Evolutionary conservation across 805 yeast species (phyloP), one percentile per base, ranked within the genome.

Genomic region (Candida stauntonica): DNA sequence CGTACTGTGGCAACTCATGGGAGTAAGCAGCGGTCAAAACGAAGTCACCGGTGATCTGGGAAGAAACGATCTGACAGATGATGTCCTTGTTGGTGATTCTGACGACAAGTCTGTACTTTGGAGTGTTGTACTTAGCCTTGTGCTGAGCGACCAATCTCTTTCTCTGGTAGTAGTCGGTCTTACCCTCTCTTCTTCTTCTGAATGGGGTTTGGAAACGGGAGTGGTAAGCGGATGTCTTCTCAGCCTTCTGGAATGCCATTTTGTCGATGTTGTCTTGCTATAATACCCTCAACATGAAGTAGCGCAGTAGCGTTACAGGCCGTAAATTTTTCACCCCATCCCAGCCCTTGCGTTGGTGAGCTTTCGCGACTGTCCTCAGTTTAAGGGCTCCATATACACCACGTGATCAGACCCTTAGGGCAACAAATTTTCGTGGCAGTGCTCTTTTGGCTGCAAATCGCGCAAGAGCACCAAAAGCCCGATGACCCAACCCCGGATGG

Each of bases 121-220:
- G 99, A 67, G 96, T 70, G 84, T 80, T 82, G 94, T 93, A 93
- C 81, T 93, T 93, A 70, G 96, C 96, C 89, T 93, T 93, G 93
- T 91, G 96, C 79, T 93, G 99, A 64, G 97, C 79, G 66, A 93
- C 93, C 68, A 93, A 79, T 79, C 98, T 88, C 95, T 93, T 93
- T 83, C 99, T 89, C 73, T 93, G 96, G 82, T 89, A 93, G 95
- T 89, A 93, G 73, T 93, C 99, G 68, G 99, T 93, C 82, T 93
- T 93, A 78, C 99, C 99, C 78, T 93, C 97, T 72, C 95, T 86
- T 85, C 99, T 86, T 82, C 99, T 89, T 75, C 99, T 88, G 96
- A 89, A 93, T 57, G 98, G 97, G 71, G 99, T 93, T 80, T 93
- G 99, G 95, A 81, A 93, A 73, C 99, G 89, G 67, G 97, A 88